Evolutionary conservation across 169 alveolate species (phyloP), one percentile per base, ranked within the genome.

Genomic region (Plasmodium gonderi): DNA sequence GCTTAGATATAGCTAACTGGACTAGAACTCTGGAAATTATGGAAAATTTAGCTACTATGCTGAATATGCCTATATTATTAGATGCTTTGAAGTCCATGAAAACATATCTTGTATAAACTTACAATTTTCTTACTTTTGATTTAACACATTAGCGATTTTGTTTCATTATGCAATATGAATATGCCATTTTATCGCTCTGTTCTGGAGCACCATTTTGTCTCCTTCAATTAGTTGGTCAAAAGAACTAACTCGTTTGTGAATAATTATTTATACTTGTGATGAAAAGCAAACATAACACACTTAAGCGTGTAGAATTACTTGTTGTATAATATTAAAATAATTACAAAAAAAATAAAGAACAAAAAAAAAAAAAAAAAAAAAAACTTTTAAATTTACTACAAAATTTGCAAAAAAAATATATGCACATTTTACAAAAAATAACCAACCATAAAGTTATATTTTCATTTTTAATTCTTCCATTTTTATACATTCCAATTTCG

Each of bases 41-140:
- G 82, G 85, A 83, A 51, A 83, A 72, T 72, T 83, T 83, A 49
- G 92, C 83, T 38, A 72, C 44, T 20, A 83, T 83, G 92, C 44
- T 83, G 64, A 83, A 45, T 69, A 83, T 83, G 92, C 77, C 92
- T 31, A 36, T 83, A 47, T 72, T 83, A 64, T 60, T 72, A 49
- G 92, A 83, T 42, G 92, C 64, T 49, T 72, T 83, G 33, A 83
- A 69, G 40, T 83, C 92, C 17, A 83, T 83, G 92, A 83, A 83
- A 72, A 83, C 83, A 26, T 72, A 83, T 76, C 92, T 83, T 72
- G 77, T 83, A 76, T 83, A 38, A 83, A 11, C 11, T 17, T 36
- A n/a, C 31, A 1, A n/a, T 45, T 76, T 40, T 40, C 20, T 33
- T 12, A 17, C 51, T 23, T 80, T 31, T 23, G 38, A 40, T 7